Base-by-base conservation (phyloP, 345 rosid genomes). In the Alliaria petiolata region DNA sequence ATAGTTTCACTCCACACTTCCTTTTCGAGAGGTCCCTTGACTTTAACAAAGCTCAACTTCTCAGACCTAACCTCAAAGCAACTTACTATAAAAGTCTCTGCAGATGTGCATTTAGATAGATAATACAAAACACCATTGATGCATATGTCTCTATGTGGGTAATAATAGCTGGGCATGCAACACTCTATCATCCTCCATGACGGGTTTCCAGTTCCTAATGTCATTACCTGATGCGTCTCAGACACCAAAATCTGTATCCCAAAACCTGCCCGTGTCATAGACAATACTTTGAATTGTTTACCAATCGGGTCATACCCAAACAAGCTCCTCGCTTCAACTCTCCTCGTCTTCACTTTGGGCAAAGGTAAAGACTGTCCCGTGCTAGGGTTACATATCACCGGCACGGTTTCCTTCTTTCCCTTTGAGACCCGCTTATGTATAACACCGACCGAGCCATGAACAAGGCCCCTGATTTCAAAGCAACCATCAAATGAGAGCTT, bases 41-140 rank as follows among this genome's bases (percentile, higher is more conserved):
- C 1, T 5, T 57, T 12, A 20, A 57, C 3, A 35, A 17, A 10
- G 1, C 6, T 12, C 25, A 35, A 57, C 16, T 10, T 35, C 15
- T 59, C 64, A 22, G 47, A 40, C 22, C 35, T 40, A 8, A 61
- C 4, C 8, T 60, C 65, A 19, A 58, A 58, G 46, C 63, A 38
- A 58, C 7, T 35, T 7, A 60, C 0, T 3, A 22, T 20, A 5
- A 0, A 2, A 20, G 1, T 4, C 6, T 0, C 8, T 38, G 33
- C 2, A 6, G 31, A 13, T 9, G 0, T 7, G 0, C 13, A 0
- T 0, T 7, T 0, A 38, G 64, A 46, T 38, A 1, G 13, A 6
- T 59, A 59, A 22, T 59, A 39, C 46, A 59, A 38, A 59, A 59
- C 46, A 22, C 64, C 64, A 11, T 59, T 20, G 31, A 59, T 20